Percentiles rank a stretch among this genome's conserved stretches.
These are phyloP conservation scores for Globisporangium solare DNA, from an alignment of 352 stramenopile species.

Conservation along the genomic window DNA sequence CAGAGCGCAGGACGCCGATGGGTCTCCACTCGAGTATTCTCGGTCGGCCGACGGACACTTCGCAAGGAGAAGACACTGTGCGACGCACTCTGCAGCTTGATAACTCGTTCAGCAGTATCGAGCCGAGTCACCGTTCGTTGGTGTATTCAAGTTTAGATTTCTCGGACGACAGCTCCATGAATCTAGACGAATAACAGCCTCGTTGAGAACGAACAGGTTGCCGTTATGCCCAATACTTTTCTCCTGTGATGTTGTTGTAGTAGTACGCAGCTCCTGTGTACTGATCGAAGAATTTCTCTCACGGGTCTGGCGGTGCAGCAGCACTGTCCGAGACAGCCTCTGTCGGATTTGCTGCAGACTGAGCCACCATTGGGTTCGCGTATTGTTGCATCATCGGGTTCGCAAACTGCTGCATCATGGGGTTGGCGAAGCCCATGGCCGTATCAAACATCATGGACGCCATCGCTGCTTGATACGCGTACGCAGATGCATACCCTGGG, in stretches of 20 bases:
- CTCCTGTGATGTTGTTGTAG: conserved; percentile 86
- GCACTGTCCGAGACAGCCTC: conserved; percentile 9
- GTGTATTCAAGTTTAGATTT: conserved; percentile 64
- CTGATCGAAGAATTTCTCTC: conserved; percentile 87
- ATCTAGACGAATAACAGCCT: conserved; percentile 42
- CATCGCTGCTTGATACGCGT: conserved; percentile 62
- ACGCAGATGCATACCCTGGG: conserved; percentile 45
- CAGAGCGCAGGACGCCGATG: conserved; percentile 28
- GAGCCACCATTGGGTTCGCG: conserved; percentile 16
- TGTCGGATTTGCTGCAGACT: not conserved
- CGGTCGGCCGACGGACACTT: conserved; percentile 14
- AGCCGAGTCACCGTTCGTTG: conserved; percentile 47
- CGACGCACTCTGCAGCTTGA: conserved; percentile 40
- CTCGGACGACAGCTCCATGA: conserved; percentile 77
- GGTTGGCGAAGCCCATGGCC: conserved; percentile 38
- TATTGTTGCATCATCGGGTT: conserved; percentile 26
- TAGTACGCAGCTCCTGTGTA: conserved; percentile 82
- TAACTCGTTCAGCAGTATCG: conserved; percentile 71
- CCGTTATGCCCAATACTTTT: conserved; percentile 73
- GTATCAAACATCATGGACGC: conserved; percentile 50
- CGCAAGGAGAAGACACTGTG: conserved; percentile 25
- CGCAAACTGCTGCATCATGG: conserved; percentile 30
- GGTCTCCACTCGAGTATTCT: conserved; percentile 26
- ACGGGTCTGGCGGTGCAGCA: conserved; percentile 49
- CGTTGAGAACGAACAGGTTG: not conserved